These are phyloP conservation scores for Tricholoma matsutake DNA, from an alignment of 768 basidiomycete genomes.

Conservation along the genomic window DNA sequence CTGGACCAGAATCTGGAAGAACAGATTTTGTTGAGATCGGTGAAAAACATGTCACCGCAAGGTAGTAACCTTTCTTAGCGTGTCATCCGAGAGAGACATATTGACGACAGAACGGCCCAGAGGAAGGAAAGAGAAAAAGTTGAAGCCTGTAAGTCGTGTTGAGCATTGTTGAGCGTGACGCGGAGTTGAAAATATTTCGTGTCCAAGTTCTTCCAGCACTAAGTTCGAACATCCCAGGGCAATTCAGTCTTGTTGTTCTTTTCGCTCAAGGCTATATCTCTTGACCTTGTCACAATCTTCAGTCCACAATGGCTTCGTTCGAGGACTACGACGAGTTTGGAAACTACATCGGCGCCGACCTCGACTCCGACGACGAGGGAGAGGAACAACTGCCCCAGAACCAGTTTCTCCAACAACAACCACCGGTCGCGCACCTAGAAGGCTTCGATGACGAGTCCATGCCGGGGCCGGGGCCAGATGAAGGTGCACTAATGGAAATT, in stretches of 20 bases:
- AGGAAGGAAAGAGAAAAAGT: neutral
- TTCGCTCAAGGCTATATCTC: neutral
- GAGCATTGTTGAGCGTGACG: conserved; percentile 14
- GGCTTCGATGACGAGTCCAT: conserved; percentile 76
- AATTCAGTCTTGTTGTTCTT: neutral
- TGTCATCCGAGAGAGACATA: conserved; percentile 28
- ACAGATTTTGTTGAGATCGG: conserved; percentile 18
- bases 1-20: conserved; percentile 78
- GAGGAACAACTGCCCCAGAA: conserved; percentile 45
- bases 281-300: conserved; percentile 5
- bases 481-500: conserved; percentile 77
- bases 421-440: conserved; percentile 60
- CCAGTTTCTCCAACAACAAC: conserved; percentile 39
- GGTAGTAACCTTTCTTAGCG: conserved; percentile 55
- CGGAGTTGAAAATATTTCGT: conserved; percentile 33
- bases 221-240: too few species aligned
- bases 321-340: conserved; percentile 95
- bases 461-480: conserved; percentile 46
- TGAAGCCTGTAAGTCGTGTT: neutral
- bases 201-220: conserved; percentile 4
- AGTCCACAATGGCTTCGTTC: conserved; percentile 45
- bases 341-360: conserved; percentile 95
- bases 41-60: conserved; percentile 8
- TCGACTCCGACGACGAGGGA: conserved; percentile 84
- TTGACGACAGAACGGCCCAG: conserved; percentile 2